Evolutionary conservation across 129 eudicot genomes (phyloP), one percentile per base, ranked within the genome.

Genomic region (Tagetes patula): DNA sequence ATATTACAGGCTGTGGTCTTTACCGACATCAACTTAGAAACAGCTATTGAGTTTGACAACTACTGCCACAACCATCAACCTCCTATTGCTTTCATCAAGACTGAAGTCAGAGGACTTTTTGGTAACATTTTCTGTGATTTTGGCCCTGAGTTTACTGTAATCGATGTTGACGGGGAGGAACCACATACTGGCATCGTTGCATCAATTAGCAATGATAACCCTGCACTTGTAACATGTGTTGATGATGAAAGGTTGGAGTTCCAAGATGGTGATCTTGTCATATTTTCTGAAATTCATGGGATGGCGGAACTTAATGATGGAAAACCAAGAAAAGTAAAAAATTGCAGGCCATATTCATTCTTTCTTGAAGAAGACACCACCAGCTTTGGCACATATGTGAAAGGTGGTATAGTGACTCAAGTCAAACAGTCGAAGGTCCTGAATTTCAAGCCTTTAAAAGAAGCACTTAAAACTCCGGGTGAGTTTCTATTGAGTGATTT

Each of bases 351-450:
- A 0, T 89, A 87, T 58, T 89, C 98, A 0, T 89, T 92, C 65
- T 84, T 66, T 54, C 90, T 92, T 36, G 98, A 92, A 7, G 96
- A 89, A 73, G 95, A 92, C 62, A 89, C 98, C 0, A 77, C 98
- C 71, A 87, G 77, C 37, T 92, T 67, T 75, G 96, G 95, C 54
- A 60, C 52, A 9, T 89, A 89, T 65, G 85, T 87, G 74, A 89
- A 84, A 84, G 98, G 95, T 75, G 98, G 98, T 79, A 87, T 92
- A 61, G 96, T 92, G 75, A 92, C 98, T 48, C 96, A 92, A 77
- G 92, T 85, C 56, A 92, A 92, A 79, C 92, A 83, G 80, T 87
- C 98, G 48, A 89, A 87, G 86, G 86, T 87, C 34, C 72, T 92
- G 80, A 85, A 87, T 38, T 92, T 92, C 62, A 89, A 92, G 83